A percentile compares a stretch with the other conserved stretches of the same genome.
These are phyloP conservation scores for Blastocrithidia nonstop DNA, from an alignment of 208 protist species.

Conservation along the genomic window DNA sequence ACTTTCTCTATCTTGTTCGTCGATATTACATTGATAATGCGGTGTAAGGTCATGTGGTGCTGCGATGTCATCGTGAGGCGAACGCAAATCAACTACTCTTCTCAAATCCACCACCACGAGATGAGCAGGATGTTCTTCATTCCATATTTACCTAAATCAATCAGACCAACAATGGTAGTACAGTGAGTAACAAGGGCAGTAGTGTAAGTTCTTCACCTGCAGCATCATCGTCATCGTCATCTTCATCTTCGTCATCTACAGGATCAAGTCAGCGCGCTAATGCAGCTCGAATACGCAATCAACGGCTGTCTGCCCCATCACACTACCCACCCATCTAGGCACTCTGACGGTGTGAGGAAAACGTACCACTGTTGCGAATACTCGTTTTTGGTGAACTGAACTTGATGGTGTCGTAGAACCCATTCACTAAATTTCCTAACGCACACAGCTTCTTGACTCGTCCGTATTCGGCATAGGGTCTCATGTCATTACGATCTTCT, in stretches of 20 bases:
- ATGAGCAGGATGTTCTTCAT: constrained; percentile 42
- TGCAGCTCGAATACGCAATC: background rate
- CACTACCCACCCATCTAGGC: constrained; percentile 57
- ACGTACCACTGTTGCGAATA: constrained; percentile 51
- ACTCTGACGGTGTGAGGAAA: constrained; percentile 65
- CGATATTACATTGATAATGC: constrained; percentile 76
- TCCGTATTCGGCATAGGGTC: constrained; percentile 16
- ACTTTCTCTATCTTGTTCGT: constrained; percentile 66
- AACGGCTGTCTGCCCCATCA: constrained; percentile 10
- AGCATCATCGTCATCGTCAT: background rate
- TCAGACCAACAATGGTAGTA: background rate
- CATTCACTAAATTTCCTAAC: constrained; percentile 64
- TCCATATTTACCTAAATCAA: constrained; percentile 3
- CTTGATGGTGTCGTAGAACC: constrained; percentile 65
- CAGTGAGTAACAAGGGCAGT: background rate
- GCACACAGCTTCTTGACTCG: constrained; percentile 51
- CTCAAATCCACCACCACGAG: constrained; percentile 57
- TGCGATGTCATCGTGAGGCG: constrained; percentile 55
- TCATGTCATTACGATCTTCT: constrained; percentile 4
- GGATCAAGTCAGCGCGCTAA: background rate
- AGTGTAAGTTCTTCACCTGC: too few species aligned
- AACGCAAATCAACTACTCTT: constrained; percentile 53
- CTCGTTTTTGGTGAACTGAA: constrained; percentile 81
- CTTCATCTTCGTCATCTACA: background rate
- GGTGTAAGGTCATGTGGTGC: constrained; percentile 73